Percentiles rank a stretch among this genome's conserved stretches.
Evolutionary conservation across 2,329 filamentous ascomycete species (phyloP).

Genomic region (Sarocladium strictum): DNA sequence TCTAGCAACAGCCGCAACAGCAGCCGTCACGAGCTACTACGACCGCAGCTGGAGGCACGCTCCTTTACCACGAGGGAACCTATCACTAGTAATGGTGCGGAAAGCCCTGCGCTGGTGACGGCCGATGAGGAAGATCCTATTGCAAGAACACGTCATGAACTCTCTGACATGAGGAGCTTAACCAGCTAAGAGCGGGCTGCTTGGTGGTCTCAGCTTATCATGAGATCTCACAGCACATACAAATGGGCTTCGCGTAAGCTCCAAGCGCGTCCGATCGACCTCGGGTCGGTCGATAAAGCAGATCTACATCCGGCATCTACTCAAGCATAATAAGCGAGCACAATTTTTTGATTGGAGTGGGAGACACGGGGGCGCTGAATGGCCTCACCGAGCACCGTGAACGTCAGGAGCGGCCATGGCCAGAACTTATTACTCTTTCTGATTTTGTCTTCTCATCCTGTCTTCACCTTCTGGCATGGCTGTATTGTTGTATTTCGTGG

Average conservation of each 20-base stretch:
- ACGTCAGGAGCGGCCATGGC: neutral
- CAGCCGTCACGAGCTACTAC: constrained; percentile 24
- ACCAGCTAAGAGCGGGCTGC: constrained; percentile 24
- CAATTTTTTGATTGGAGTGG: neutral
- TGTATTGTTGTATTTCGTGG: constrained; percentile 11
- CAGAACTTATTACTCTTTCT: neutral
- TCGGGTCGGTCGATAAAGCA: constrained; percentile 9
- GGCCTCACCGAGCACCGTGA: no score
- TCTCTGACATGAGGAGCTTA: constrained; percentile 32
- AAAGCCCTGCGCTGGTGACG: constrained; percentile 55
- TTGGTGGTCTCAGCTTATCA: constrained; percentile 18
- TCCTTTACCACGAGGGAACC: constrained; percentile 65
- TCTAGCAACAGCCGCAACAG: constrained; percentile 15
- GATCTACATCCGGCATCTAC: constrained; percentile 1
- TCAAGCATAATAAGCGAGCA: neutral
- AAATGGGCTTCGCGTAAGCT: neutral
- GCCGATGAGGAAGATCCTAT: constrained; percentile 36
- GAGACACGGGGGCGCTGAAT: no score
- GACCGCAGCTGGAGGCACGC: constrained; percentile 46
- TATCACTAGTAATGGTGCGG: constrained; percentile 44
- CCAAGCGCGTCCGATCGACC: neutral
- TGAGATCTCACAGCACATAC: constrained; percentile 23
- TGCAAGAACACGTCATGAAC: constrained; percentile 42
- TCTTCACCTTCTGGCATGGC: constrained; percentile 16
- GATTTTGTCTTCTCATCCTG: constrained; percentile 14